Percentiles rank a stretch among this genome's conserved stretches.
phyloP scores from a whole-genome alignment of 192 early-diverging fungal species.

The Funneliformis mosseae region DNA sequence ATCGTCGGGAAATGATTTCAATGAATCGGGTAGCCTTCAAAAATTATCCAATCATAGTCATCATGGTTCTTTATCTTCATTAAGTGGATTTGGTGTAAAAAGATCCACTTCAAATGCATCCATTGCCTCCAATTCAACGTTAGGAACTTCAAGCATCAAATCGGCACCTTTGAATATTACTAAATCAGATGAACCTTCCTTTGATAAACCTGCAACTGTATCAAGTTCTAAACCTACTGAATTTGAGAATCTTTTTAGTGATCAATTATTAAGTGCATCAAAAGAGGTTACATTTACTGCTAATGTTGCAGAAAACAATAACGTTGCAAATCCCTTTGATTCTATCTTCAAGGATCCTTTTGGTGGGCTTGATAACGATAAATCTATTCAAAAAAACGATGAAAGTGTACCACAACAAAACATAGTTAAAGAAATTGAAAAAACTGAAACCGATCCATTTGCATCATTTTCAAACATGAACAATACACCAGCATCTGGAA shows the following conservation, averaged over 20 bases:
- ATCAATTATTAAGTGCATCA: not conserved
- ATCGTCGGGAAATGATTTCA: constrained; percentile 2
- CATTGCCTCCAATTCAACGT: constrained; percentile 13
- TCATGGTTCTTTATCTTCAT: constrained; percentile 13
- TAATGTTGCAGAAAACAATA: not conserved
- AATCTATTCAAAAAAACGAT: not conserved
- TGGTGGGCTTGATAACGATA: not conserved
- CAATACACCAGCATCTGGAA: not conserved
- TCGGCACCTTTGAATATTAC: not conserved
- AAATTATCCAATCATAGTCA: constrained; percentile 4
- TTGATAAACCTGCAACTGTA: constrained; percentile 23
- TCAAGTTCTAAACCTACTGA: constrained; percentile 17
- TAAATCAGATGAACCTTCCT: not conserved
- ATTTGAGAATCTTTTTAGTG: constrained; percentile 7
- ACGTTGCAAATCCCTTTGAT: not conserved
- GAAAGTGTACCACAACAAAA: not conserved
- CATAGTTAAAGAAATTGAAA: not conserved
- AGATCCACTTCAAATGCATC: constrained; percentile 26
- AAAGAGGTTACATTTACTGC: not conserved
- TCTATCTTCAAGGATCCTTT: not conserved
- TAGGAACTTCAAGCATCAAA: constrained; percentile 16
- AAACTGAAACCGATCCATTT: constrained; percentile 20
- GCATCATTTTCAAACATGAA: constrained; percentile 6
- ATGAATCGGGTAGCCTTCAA: not conserved
- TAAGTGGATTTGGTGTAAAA: constrained; percentile 8